Evolutionary conservation across 176 grass and related monocot genomes (phyloP), one percentile per base, ranked within the genome.

Genomic region (Paspalum notatum): DNA sequence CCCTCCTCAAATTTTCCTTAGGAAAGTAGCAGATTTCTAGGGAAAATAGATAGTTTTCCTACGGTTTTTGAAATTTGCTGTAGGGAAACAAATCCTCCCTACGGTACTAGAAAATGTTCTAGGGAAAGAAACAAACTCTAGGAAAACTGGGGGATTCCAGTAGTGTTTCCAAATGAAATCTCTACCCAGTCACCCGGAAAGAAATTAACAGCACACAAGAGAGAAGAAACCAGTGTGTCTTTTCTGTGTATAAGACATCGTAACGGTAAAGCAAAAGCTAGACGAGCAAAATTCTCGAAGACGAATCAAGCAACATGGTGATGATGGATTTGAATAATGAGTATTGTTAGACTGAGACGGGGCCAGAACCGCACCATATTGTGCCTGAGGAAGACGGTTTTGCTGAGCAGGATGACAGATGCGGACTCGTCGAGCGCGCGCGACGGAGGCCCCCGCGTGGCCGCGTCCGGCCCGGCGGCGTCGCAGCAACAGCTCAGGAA

Each of bases 401-500:
- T 82, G 55, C 91, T 89, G 64, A 96, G 89, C 2, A 96, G 93
- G 56, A 99, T 91, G 54, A 99, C 93, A 22, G 89, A 86, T 72
- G 93, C 93, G 39, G 93, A 88, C 78, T 96, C 86, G 62, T 99
- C 97, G 67, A 99, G 97, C 12, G 93, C 90, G 86, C 22, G 93
- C 97, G 52, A 99, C 86, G 86, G 87, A 73, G 18, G 84, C 47
- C 0, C 93, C n/a, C n/a, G n/a, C n/a, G n/a, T n/a, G n/a, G n/a
- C 97, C 1, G 53, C 26, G 61, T 88, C 89, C 6, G 60, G 9
- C 9, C 89, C 89, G 18, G 91, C 55, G 9, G 93, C 84, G 51
- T 96, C 93, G 87, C 87, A 73, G 93, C 97, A 99, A 49, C 88
- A 72, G 14, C 58, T 38, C 27, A 90, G 39, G 85, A 85, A 98